Evolutionary conservation across 2,329 filamentous ascomycete species (phyloP).

Genomic region (Mariannaea sp.): DNA sequence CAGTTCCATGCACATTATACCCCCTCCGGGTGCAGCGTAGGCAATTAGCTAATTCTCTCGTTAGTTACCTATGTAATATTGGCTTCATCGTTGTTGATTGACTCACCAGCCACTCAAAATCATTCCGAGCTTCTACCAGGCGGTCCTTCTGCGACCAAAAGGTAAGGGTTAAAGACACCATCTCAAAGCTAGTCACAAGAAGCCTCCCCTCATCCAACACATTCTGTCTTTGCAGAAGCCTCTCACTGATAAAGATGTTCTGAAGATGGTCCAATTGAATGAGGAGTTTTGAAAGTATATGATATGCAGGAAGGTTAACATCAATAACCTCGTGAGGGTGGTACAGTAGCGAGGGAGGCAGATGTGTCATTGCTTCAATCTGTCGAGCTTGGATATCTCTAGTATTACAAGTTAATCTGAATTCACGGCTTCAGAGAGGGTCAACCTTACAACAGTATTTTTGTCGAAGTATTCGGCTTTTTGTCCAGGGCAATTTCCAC

Average conservation of each 20-base stretch:
- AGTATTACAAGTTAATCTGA: no score
- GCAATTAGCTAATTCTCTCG: conserved; percentile 55
- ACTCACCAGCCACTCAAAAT: conserved; percentile 57
- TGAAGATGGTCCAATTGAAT: conserved; percentile 57
- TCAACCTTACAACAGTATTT: no score
- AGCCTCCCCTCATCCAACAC: conserved; percentile 46
- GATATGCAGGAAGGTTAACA: no score
- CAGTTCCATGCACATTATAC: conserved; percentile 56
- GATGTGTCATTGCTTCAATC: conserved; percentile 43
- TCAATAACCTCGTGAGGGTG: no score
- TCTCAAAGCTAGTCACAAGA: conserved; percentile 52
- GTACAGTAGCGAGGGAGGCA: no score
- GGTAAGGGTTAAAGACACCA: conserved; percentile 52
- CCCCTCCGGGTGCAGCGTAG: conserved; percentile 54
- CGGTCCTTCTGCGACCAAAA: conserved; percentile 57
- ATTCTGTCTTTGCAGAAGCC: conserved; percentile 57
- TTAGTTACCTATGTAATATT: no score
- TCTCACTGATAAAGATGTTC: conserved; percentile 63
- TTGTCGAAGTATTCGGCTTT: no score
- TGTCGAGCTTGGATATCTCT: no score
- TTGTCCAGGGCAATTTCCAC: conserved; percentile 60
- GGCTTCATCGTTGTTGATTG: no score
- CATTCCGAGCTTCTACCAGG: conserved; percentile 47
- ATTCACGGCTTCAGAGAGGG: no score
- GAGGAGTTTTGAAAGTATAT: no score